Base-by-base conservation (phyloP, 2,329 filamentous ascomycete genomes). In the Fusarium coffeatum region DNA sequence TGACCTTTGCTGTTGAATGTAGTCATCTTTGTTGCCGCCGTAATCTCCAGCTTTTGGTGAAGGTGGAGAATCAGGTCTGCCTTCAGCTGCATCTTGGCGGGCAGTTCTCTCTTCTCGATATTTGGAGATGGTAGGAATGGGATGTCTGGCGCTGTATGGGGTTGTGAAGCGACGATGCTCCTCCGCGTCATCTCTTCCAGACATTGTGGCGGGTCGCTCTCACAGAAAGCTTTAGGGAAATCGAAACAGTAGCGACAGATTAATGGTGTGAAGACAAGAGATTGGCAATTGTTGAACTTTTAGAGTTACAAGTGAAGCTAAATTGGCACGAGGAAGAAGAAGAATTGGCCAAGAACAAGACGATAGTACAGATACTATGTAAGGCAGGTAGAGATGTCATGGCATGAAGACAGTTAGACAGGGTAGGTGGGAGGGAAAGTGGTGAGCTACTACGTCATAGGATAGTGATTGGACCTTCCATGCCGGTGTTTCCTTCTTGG, bases 41-140 rank as follows among this genome's bases (percentile, higher is more conserved):
- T 34, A 56, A 22, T 32, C 30, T 2, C 43, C 54, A 49, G 30
- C 54, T 56, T 40, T 49, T 23, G 43, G 45, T 27, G 23, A 61
- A 32, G 43, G 45, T 22, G 23, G 60, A 34, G 22, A 67, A 5
- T 16, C 72, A n/a, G 79, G 73, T 16, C 76, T 77, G 3, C 79
- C 73, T 34, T 82, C 67, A 10, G 80, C 74, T 49, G 83, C 77
- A 53, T 80, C 76, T 54, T 81, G 80, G n/a, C 85, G 77, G 46
- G 83, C 81, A 32, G 76, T 82, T 45, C 80, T 80, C 51, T 85
- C 83, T 62, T 86, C 80, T 25, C 81, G 78, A 61, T 86, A 87
- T 48, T 79, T 82, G 43, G 83, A 81, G 46, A 87, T 78, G 28
- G 84, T 87, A 10, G 85, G 85, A 30, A 85, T 80, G 6, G 82